Base-by-base conservation (phyloP, 2,329 filamentous ascomycete species). In the Fusarium falciforme region DNA sequence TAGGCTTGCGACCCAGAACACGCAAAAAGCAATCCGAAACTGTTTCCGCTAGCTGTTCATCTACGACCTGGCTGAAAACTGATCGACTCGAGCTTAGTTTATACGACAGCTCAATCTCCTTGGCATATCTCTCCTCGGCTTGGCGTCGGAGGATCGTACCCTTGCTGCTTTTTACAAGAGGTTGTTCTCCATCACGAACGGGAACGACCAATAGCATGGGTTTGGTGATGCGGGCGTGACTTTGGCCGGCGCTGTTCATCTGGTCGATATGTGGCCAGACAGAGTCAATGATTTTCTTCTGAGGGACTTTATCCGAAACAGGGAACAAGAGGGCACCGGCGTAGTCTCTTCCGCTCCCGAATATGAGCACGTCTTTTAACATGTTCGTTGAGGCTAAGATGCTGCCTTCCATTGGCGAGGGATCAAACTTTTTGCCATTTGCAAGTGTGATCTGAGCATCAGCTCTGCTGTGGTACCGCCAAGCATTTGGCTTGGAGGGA, bases 371-470 rank as follows among this genome's bases (percentile, higher is more conserved):
- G 66, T 92, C 90, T 3, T 82, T 78, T 1, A 92, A 73, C 1
- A 86, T 31, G 2, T 79, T 72, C 12, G 79, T 78, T 0, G 85
- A 85, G 1, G 85, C 82, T 1, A 85, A 79, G 6, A 93, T 85
- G 0, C 83, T 84, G 3, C 85, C 87, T 78, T 93, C 91, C 4
- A 93, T 78, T 0, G 89, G 88, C 2, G 88, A 87, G 1, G 91
- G 91, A 73, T 93, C 90, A 68, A 93, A 92, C 73, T 93, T 93
- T 82, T 93, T 92, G 3, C 91, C 91, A 8, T 90, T 93, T 11
- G 89, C 82, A 5, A 93, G 84, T 0, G 88, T 89, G 38, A 93
- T 85, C 61, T 90, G 90, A 4, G 89, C 86, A 73, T 93, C 92
- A 1, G 87, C 86, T 42, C 91, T 84, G 1, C 88, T 89, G 62